A percentile compares a stretch with the other conserved stretches of the same genome.
Evolutionary conservation across 441 rosid species (phyloP).

Genomic region (Populus hybrid): DNA sequence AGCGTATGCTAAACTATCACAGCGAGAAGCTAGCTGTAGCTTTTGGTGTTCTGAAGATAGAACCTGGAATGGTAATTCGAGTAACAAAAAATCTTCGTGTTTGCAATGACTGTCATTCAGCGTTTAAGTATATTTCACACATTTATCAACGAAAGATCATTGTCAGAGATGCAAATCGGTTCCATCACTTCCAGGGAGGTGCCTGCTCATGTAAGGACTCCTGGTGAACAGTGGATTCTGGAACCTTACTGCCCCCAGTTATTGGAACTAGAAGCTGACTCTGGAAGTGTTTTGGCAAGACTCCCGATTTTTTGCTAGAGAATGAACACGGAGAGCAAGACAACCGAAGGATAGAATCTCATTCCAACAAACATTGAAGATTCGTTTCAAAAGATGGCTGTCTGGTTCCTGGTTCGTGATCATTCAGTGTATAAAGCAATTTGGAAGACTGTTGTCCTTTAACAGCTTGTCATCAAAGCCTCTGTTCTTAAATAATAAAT

Average conservation of each 20-base stretch:
- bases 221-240: conserved; percentile 29
- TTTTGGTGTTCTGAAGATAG: conserved; percentile 28
- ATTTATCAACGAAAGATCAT: conserved; percentile 33
- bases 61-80: conserved; percentile 21
- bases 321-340: not conserved
- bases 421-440: not conserved
- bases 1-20: conserved; percentile 35
- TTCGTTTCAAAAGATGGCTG: not conserved
- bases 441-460: not conserved
- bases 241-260: not conserved
- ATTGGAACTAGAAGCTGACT: not conserved
- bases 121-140: conserved; percentile 35
- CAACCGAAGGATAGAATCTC: not conserved
- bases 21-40: conserved; percentile 59
- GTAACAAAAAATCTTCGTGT: conserved; percentile 46
- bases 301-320: not conserved
- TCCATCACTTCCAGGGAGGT: conserved; percentile 53
- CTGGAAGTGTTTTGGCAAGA: not conserved
- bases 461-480: not conserved
- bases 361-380: not conserved
- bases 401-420: not conserved
- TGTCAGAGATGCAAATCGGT: conserved; percentile 13
- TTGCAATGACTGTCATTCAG: conserved; percentile 45
- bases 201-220: conserved; percentile 48
- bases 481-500: no score